phyloP scores from a whole-genome alignment of 2,329 filamentous ascomycete species.

The Coniochaeta sp. region DNA sequence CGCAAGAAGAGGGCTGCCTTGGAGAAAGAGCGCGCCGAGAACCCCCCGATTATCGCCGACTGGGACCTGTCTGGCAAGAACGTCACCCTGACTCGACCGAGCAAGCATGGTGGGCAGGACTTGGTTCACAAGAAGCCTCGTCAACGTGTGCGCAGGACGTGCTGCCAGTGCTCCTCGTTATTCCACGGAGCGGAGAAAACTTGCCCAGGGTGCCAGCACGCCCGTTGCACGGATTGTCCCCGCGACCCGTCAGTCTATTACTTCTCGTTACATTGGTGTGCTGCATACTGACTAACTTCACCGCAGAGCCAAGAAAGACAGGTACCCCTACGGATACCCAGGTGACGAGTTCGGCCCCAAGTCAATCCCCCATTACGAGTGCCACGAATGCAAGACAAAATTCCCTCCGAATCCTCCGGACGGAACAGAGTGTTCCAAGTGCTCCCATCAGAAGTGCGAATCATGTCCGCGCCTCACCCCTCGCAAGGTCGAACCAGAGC shows the following conservation, averaged over 20 bases:
- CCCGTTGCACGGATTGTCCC: slow-evolving; percentile 73
- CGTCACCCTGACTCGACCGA: slow-evolving; percentile 53
- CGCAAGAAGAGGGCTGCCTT: slow-evolving; percentile 41
- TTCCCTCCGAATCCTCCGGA: slow-evolving; percentile 44
- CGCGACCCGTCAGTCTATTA: slow-evolving; percentile 61
- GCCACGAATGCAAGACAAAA: slow-evolving; percentile 54
- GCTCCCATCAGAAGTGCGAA: slow-evolving; percentile 51
- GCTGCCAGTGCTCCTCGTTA: slow-evolving; percentile 63
- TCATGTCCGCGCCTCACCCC: slow-evolving; percentile 51
- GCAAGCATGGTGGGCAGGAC: slow-evolving; percentile 60
- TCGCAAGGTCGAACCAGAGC: slow-evolving; percentile 52
- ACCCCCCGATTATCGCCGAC: slow-evolving; percentile 44
- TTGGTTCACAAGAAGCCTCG: slow-evolving; percentile 63
- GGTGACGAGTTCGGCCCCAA: slow-evolving; percentile 52
- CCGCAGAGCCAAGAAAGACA: slow-evolving; percentile 54
- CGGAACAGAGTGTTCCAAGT: slow-evolving; percentile 49
- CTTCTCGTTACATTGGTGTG: background rate
- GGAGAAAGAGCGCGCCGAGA: slow-evolving; percentile 48
- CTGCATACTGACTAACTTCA: slow-evolving; percentile 5
- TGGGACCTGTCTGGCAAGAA: slow-evolving; percentile 39
- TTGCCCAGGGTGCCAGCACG: slow-evolving; percentile 63
- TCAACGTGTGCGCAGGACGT: slow-evolving; percentile 67
- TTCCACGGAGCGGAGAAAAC: slow-evolving; percentile 53
- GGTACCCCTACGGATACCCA: slow-evolving; percentile 63
- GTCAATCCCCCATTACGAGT: slow-evolving; percentile 47